Percentiles rank a stretch among this genome's conserved stretches.
These are phyloP conservation scores for Amanita jacksonii DNA, from an alignment of 768 basidiomycete species.

Conservation along the genomic window DNA sequence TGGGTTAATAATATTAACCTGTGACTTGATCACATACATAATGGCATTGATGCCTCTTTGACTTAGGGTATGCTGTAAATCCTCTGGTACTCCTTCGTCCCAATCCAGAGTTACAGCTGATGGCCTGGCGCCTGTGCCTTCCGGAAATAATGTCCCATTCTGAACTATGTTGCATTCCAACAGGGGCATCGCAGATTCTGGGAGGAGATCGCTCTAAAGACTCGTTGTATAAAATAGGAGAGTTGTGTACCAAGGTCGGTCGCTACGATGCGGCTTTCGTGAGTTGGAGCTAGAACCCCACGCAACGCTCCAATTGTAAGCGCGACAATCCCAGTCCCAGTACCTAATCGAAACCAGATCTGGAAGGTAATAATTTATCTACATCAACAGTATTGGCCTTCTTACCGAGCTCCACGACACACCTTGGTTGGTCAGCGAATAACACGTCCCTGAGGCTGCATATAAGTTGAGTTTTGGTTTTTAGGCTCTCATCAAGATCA, in stretches of 20 bases:
- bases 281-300: conserved; percentile 18
- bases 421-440: conserved; percentile 28
- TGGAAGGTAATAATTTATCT: neutral
- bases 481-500: neutral
- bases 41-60: conserved; percentile 44
- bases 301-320: conserved; percentile 53
- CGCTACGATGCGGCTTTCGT: conserved; percentile 32
- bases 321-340: conserved; percentile 80
- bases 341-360: conserved; percentile 41
- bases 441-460: conserved; percentile 24
- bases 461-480: conserved; percentile 3
- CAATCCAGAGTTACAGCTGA: conserved; percentile 55
- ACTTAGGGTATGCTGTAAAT: conserved; percentile 26
- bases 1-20: neutral
- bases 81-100: conserved; percentile 51
- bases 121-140: conserved; percentile 15
- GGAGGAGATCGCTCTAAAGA: neutral
- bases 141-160: conserved; percentile 28
- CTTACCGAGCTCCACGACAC: conserved; percentile 65
- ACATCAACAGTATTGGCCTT: neutral
- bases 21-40: conserved; percentile 30
- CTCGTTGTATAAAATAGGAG: neutral
- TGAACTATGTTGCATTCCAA: conserved; percentile 59
- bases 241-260: conserved; percentile 63
- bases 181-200: conserved; percentile 76